Base-by-base conservation (phyloP, 83 land plant species). In the Diphasiastrum complanatum region DNA sequence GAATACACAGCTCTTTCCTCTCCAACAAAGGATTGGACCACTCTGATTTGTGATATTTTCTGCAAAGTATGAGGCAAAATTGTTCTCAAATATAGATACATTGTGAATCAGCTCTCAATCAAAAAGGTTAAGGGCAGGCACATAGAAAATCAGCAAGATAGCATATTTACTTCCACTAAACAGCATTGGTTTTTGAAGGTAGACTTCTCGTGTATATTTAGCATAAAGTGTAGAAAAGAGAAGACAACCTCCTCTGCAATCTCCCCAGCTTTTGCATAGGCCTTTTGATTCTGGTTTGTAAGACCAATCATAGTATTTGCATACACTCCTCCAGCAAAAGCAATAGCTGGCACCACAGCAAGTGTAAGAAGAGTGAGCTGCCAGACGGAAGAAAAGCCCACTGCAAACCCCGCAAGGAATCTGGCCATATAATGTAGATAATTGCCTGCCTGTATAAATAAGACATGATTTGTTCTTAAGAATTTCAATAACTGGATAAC, bases 311-410 rank as follows among this genome's bases (percentile, higher is more conserved):
- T 65, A 26, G 77, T 54, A 43, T 71, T 85, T 2, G 87, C 85
- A 46, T 89, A 85, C 12, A 81, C 38, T 2, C 96, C 96, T 2
- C 96, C 96, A 14, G 91, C 85, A 31, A 83, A 10, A 45, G 91
- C 91, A 30, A 89, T 85, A 45, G 83, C 64, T 3, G 96, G 91
- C 4, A 85, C 91, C 14, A 85, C 89, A 0, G 88, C 75, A 2
- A 89, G 66, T 2, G 96, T 89, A 25, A 89, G 80, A 5, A 89
- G 72, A 52, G 85, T 83, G 30, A 89, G 75, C 46, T 83, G 92
- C 96, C 91, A 89, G 0, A 80, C 81, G 6, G 74, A 68, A 0
- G 73, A 45, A 65, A 89, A 85, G 0, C 95, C 91, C 10, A 89
- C 80, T 5, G 77, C 67, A 12, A 88, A 83, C 0, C 96, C 96